Conservation (phyloP, 805 yeast species). For the Candida argentea region DNA sequence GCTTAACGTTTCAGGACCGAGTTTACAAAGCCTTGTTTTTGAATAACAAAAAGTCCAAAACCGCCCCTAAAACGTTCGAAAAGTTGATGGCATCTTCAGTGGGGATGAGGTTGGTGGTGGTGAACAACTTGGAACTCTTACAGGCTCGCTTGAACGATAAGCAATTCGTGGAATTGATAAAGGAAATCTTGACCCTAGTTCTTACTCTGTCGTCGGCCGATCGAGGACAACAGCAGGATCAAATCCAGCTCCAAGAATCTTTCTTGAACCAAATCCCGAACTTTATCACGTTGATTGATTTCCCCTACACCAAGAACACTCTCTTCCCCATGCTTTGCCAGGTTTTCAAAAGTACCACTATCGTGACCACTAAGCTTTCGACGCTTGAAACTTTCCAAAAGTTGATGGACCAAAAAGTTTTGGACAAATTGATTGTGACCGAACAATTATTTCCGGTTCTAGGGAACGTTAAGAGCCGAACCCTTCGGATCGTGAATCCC, state of each 20-base stretch:
- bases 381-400: conserved; percentile 51
- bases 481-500: conserved; percentile 48
- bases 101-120: conserved; percentile 19
- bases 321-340: conserved; percentile 65
- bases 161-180: conserved; percentile 39
- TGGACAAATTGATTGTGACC: conserved; percentile 61
- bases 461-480: conserved; percentile 66
- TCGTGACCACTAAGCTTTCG: conserved; percentile 65
- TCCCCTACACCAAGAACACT: conserved; percentile 60
- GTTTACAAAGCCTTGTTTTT: conserved; percentile 39
- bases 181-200: conserved; percentile 31
- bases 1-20: conserved; percentile 66
- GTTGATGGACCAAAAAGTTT: conserved; percentile 46
- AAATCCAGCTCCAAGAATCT: conserved; percentile 39
- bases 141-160: conserved; percentile 39
- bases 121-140: conserved; percentile 39
- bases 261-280: conserved; percentile 35
- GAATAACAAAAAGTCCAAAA: conserved; percentile 14
- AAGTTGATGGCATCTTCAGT: conserved; percentile 23
- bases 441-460: conserved; percentile 80
- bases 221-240: conserved; percentile 19
- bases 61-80: conserved; percentile 11
- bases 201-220: conserved; percentile 15
- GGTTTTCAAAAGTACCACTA: conserved; percentile 76
- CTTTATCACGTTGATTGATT: conserved; percentile 43